Conservation (phyloP, 176 grass and related monocot species). For the Melocanna baccifera region DNA sequence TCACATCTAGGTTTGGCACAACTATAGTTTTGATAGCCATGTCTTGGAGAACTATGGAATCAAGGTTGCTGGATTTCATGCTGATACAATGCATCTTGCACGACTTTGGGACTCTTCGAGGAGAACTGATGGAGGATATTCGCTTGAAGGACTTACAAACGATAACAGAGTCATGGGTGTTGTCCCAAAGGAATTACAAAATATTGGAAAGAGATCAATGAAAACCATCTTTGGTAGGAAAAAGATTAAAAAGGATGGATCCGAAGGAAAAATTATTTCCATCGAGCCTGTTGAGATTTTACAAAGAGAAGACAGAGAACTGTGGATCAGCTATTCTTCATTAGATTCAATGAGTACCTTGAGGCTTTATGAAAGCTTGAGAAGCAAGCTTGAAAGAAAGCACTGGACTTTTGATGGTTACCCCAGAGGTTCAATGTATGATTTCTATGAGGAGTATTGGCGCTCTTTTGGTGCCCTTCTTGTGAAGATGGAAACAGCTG, state of each 20-base stretch:
- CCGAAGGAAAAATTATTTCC: constrained; percentile 60
- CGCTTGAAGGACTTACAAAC: constrained; percentile 90
- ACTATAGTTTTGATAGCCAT: constrained; percentile 98
- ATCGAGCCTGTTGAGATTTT: constrained; percentile 63
- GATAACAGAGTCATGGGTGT: constrained; percentile 71
- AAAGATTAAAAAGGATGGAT: constrained; percentile 86
- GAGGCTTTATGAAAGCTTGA: constrained; percentile 80
- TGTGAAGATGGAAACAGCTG: constrained; percentile 88
- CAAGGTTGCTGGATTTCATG: constrained; percentile 90
- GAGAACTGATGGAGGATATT: constrained; percentile 82
- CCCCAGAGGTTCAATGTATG: constrained; percentile 70
- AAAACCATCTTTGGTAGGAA: constrained; percentile 96
- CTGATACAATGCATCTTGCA: constrained; percentile 98
- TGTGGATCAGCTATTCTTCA: constrained; percentile 85
- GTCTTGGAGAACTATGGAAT: constrained; percentile 84
- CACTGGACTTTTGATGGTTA: constrained; percentile 61
- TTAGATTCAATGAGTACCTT: constrained; percentile 88
- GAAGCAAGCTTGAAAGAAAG: constrained; percentile 60
- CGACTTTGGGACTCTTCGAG: constrained; percentile 90
- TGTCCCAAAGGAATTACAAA: constrained; percentile 44
- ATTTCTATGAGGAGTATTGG: constrained; percentile 92
- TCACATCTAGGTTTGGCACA: constrained; percentile 91
- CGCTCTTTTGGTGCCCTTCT: constrained; percentile 80
- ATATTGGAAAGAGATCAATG: constrained; percentile 82
- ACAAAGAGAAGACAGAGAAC: constrained; percentile 76